phyloP scores from a whole-genome alignment of 257 asterid species.

The Solanum tarapatanum region DNA sequence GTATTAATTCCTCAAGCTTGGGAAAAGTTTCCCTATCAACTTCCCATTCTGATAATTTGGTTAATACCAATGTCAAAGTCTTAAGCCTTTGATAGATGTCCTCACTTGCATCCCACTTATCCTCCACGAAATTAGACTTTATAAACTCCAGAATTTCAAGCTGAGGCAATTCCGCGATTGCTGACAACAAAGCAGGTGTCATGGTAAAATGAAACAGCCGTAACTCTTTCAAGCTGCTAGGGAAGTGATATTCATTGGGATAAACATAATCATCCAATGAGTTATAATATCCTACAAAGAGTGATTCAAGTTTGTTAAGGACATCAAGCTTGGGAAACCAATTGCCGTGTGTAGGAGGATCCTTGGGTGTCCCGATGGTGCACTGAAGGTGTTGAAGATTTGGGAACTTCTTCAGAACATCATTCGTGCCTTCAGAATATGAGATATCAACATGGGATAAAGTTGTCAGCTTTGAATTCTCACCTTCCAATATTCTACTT shows the following conservation, averaged over 20 bases:
- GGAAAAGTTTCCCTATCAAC: neutral
- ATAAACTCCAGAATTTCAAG: neutral
- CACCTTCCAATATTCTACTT: too few relatives aligned
- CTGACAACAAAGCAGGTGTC: neutral
- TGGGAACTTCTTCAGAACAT: too few relatives aligned
- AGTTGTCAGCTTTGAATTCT: too few relatives aligned
- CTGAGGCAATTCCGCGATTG: neutral
- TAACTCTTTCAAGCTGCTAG: neutral
- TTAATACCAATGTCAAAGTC: fast-evolving
- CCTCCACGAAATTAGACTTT: fast-evolving
- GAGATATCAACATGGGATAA: too few relatives aligned
- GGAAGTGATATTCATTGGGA: neutral
- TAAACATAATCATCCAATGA: fast-evolving
- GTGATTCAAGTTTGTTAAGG: too few relatives aligned
- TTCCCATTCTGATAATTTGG: neutral
- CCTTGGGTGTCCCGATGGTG: neutral
- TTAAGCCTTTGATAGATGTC: neutral
- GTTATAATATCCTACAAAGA: neutral
- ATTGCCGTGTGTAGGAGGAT: too few relatives aligned
- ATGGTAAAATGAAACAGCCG: fast-evolving
- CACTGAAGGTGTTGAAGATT: too few relatives aligned
- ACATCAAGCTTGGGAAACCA: too few relatives aligned
- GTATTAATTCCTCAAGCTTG: neutral
- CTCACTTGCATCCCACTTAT: neutral
- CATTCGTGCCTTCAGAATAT: too few relatives aligned